Evolutionary conservation across 2,329 filamentous ascomycete genomes (phyloP).

Genomic region (Phyllosticta citriasiana): DNA sequence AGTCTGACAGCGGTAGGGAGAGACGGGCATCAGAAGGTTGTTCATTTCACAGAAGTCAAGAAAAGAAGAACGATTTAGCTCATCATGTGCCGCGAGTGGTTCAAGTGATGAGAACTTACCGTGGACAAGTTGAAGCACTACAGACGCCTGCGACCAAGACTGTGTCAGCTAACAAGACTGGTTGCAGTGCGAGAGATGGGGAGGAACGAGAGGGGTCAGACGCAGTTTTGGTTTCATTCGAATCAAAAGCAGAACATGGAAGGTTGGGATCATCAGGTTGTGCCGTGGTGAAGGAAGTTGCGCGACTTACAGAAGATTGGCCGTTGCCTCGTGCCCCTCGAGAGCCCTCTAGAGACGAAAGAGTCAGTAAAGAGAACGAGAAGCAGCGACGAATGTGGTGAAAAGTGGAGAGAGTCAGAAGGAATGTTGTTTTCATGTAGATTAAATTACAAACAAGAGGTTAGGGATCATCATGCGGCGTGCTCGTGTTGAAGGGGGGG

Average conservation of each 20-base stretch:
- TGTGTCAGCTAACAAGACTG: no score
- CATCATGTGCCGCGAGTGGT: no score
- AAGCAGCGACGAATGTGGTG: neutral
- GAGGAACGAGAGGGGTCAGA: no score
- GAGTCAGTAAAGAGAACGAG: neutral
- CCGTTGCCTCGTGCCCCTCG: neutral
- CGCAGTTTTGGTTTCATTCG: neutral
- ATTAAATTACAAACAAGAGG: neutral
- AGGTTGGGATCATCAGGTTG: neutral
- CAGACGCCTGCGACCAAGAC: no score
- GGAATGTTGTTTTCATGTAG: neutral
- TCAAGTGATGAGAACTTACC: no score
- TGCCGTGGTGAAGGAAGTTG: neutral
- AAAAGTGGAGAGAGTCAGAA: neutral
- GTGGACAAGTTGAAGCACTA: no score
- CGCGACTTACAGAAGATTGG: neutral
- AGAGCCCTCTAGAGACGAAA: neutral
- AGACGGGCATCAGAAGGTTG: no score
- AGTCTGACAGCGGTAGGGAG: no score
- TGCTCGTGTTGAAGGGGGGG: neutral
- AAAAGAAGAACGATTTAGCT: no score
- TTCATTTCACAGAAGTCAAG: no score
- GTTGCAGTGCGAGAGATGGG: no score
- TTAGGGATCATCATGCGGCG: neutral
- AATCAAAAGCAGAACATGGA: neutral